A percentile compares a stretch with the other conserved stretches of the same genome.
Conservation (phyloP, 2,329 filamentous ascomycete genomes). For the Penicillium rolfsii region DNA sequence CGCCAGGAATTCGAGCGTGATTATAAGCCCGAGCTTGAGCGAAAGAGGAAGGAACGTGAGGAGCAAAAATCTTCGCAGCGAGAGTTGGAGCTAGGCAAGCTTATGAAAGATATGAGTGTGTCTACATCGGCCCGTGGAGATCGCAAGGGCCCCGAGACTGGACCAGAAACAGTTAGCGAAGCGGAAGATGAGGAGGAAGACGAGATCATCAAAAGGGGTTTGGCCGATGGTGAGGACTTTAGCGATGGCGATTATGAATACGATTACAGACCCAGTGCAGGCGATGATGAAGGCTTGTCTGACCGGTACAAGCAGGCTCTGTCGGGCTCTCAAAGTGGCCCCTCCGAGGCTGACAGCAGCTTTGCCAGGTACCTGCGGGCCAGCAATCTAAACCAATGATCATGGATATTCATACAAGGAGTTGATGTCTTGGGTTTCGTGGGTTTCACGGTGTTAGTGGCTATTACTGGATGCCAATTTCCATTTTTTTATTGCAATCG, state of each 20-base stretch:
- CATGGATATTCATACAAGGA: slow-evolving; percentile 7
- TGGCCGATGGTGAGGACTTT: slow-evolving; percentile 54
- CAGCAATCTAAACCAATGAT: slow-evolving; percentile 39
- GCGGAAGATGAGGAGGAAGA: slow-evolving; percentile 56
- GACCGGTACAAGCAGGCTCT: slow-evolving; percentile 77
- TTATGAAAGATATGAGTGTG: slow-evolving; percentile 91
- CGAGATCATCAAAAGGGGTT: slow-evolving; percentile 46
- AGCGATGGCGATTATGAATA: slow-evolving; percentile 56
- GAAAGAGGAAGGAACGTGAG: slow-evolving; percentile 73
- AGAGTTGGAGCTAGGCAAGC: slow-evolving; percentile 81
- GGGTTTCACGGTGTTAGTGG: slow-evolving; percentile 14
- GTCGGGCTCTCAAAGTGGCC: slow-evolving; percentile 52
- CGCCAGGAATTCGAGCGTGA: slow-evolving; percentile 84
- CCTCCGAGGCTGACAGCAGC: slow-evolving; percentile 54
- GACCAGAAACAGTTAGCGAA: slow-evolving; percentile 53
- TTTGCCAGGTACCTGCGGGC: slow-evolving; percentile 55
- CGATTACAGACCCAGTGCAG: slow-evolving; percentile 59
- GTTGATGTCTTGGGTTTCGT: slow-evolving; percentile 10
- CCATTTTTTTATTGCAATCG: slow-evolving; percentile 1
- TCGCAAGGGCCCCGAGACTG: slow-evolving; percentile 32
- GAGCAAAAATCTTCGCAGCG: slow-evolving; percentile 71
- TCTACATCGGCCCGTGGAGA: slow-evolving; percentile 42
- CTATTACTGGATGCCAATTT: slow-evolving; percentile 6
- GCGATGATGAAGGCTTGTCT: slow-evolving; percentile 68
- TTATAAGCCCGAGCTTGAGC: slow-evolving; percentile 89